Base-by-base conservation (phyloP, 805 yeast genomes). In the Candida ortonii region DNA sequence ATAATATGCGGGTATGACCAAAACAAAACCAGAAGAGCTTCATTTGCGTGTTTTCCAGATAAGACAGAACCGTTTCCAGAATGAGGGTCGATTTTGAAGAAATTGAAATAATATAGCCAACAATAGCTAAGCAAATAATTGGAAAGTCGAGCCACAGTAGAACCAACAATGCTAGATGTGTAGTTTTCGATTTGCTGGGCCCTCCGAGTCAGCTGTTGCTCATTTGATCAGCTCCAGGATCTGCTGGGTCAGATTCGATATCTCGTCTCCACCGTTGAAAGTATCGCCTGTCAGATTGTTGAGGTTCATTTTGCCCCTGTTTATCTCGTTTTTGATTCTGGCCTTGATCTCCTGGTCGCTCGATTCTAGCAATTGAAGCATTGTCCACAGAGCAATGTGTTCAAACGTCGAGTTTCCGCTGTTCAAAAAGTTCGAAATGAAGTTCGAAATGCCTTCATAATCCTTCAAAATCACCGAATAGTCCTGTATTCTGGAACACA, bases 371-470 rank as follows among this genome's bases (percentile, higher is more conserved):
- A 93, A 71, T 64, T 93, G 98, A 49, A 90, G 70, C 47, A 89
- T 82, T 27, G 96, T 90, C 98, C 98, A 93, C 41, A 89, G 74
- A 1, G 97, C 96, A 63, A 93, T 93, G 59, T 93, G 98, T 64
- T 93, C 97, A 62, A 93, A 93, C 0, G 97, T 93, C 10, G 95
- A 83, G 58, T 89, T 93, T 25, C 82, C 82, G 52, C 87, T 76
- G 43, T 78, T 78, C 53, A 93, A 68, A 58, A 90, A 93, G 51
- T 89, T 69, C 22, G 78, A 69, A 45, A 93, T 70, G 56, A 93
- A 93, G 17, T 88, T 93, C 42, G 77, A 73, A 39, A 93, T 81
- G 38, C 97, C 97, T 40, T 86, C 88, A 94, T 97, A 93, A 46
- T 80, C 73, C 35, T 76, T 73, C 38, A 87, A 71, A 41, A 93